phyloP scores from a whole-genome alignment of 2,329 filamentous ascomycete genomes.

The Aspergillus melleus region DNA sequence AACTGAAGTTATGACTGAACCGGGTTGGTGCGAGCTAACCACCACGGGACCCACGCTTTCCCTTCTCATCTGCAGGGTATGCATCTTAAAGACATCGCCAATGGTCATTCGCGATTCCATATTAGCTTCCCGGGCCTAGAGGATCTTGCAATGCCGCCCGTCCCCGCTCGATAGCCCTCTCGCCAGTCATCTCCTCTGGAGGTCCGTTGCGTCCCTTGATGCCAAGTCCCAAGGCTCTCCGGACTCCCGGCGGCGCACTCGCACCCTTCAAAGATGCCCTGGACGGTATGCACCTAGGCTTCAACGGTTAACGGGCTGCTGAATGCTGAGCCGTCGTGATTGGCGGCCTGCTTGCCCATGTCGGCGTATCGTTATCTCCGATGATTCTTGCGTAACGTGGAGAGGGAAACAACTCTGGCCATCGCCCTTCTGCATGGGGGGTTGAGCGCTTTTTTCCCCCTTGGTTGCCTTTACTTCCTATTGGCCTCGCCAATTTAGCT shows the following conservation, averaged over 20 bases:
- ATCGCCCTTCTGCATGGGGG: not conserved
- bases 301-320: not conserved
- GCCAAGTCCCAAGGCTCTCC: slow-evolving; percentile 6
- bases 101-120: slow-evolving; percentile 5
- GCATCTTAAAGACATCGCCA: slow-evolving; percentile 4
- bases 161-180: not conserved
- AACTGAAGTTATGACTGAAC: not conserved
- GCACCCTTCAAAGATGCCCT: not conserved
- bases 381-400: slow-evolving; percentile 8
- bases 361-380: slow-evolving; percentile 10
- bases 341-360: not conserved
- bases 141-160: not conserved
- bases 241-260: slow-evolving; percentile 14
- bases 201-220: slow-evolving; percentile 5
- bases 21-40: not conserved
- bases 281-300: not conserved
- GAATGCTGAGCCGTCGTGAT: not conserved
- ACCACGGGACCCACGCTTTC: not conserved
- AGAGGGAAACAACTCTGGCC: not conserved
- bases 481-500: not conserved
- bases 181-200: not conserved
- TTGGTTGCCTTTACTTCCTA: not conserved
- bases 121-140: not conserved
- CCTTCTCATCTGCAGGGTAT: slow-evolving; percentile 1
- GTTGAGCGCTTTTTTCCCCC: not conserved